Base-by-base conservation (phyloP, 345 rosid species). In the Pistacia integerrima region DNA sequence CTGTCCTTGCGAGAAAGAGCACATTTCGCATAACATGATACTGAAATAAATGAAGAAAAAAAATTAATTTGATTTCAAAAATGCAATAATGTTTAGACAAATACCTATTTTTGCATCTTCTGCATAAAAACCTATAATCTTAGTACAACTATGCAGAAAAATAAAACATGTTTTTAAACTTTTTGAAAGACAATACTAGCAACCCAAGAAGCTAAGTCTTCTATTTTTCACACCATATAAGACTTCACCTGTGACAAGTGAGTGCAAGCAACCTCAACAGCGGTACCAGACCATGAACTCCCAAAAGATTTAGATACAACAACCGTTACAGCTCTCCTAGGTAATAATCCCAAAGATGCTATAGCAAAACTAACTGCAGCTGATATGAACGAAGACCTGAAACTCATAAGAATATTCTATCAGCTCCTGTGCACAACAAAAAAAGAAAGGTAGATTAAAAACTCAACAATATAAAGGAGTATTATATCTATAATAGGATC, bases 1-100 rank as follows among this genome's bases (percentile, higher is more conserved):
- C 97, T 11, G 89, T 84, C 93, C 70, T 82, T 79, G 95, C 90
- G 94, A 91, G 82, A 77, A 84, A 91, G 84, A 93, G 88, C 73
- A 91, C 82, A 77, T 93, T 90, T 74, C 90, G 85, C 79, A 91
- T 76, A 1, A 87, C 84, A 76, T 94, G 98, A 78, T 91, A 93
- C 97, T 93, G 92, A 75, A 80, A 73, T 49, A 57, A 78, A 71
- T n/a, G 49, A 49, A 33, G 2, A 58, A 60, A 76, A 20, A 8
- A 62, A 60, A 51, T 56, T 30, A 75, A 30, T 72, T 72, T 58
- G 54, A 44, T 28, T 57, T 54, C 55, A 56, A 2, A 63, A 70
- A 69, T 11, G 28, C 14, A 64, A 48, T 66, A 64, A 69, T 17
- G 3, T 55, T 54, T 4, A 28, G 33, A 22, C 36, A 67, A 49